These are phyloP conservation scores for Aphanocladium album DNA, from an alignment of 2,329 filamentous ascomycete species.

Conservation along the genomic window DNA sequence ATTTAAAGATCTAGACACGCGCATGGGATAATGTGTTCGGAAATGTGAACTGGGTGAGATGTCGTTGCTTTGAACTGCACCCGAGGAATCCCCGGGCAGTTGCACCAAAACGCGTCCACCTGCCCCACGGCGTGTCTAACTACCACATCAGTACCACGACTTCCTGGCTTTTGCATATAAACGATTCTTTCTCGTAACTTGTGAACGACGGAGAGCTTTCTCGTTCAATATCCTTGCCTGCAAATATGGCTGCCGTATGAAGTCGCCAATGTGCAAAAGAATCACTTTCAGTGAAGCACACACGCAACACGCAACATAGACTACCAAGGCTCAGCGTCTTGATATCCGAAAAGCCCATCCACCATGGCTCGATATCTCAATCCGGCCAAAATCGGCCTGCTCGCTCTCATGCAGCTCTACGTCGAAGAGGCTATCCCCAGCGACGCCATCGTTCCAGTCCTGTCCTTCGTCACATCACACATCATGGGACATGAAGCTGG, in stretches of 20 bases:
- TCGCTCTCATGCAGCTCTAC: conserved; percentile 79
- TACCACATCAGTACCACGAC: not conserved
- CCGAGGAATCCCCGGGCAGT: conserved; percentile 14
- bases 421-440: conserved; percentile 64
- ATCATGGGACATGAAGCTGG: conserved; percentile 47
- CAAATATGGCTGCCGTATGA: not conserved
- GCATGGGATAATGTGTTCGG: too few species aligned
- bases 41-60: not conserved
- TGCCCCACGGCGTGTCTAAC: conserved; percentile 11
- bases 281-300: not conserved
- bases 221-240: not conserved
- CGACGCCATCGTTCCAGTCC: conserved; percentile 65
- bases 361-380: conserved; percentile 79
- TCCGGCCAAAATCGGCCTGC: conserved; percentile 79
- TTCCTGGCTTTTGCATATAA: not conserved
- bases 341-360: not conserved
- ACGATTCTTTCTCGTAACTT: not conserved
- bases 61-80: not conserved
- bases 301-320: not conserved
- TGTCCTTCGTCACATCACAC: conserved; percentile 74
- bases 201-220: not conserved
- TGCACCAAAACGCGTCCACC: conserved; percentile 10
- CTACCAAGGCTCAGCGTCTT: not conserved
- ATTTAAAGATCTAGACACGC: too few species aligned
- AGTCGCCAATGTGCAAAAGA: not conserved